A percentile compares a stretch with the other conserved stretches of the same genome.
Conservation (phyloP, 768 basidiomycete genomes). For the Trametopsis cervina region DNA sequence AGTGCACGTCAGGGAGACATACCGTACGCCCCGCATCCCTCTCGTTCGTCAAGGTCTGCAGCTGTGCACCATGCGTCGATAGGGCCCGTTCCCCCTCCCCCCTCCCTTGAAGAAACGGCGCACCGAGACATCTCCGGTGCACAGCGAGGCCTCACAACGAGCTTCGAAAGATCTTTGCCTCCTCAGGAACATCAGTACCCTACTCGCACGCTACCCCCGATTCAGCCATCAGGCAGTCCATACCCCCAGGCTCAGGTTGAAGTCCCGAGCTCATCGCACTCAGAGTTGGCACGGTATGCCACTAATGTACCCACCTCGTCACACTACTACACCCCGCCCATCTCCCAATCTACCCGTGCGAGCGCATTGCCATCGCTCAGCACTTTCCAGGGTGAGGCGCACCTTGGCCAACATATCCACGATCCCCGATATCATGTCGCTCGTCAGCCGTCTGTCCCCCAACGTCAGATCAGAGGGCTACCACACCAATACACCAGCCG, state of each 20-base stretch:
- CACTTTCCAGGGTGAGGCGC: neutral
- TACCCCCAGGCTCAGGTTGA: neutral
- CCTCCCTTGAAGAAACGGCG: slow-evolving; percentile 2
- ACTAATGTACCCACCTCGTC: too few species aligned
- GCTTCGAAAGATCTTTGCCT: neutral
- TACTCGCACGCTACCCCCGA: neutral
- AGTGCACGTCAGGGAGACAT: neutral
- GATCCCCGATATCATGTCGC: neutral
- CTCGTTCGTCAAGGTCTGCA: neutral
- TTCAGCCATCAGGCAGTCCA: neutral
- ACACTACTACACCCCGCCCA: neutral
- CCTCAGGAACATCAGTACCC: neutral
- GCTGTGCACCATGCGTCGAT: neutral
- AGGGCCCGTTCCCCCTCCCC: neutral
- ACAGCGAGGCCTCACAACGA: neutral
- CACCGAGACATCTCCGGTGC: neutral
- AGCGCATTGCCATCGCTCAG: neutral
- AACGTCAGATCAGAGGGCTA: neutral
- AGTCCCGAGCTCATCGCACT: neutral
- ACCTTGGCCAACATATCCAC: neutral
- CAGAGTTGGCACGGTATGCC: neutral
- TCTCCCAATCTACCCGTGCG: neutral
- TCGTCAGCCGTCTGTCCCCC: neutral
- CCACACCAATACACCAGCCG: neutral
- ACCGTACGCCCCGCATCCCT: slow-evolving; percentile 3